These are phyloP conservation scores for Pseudogymnoascus sp. DNA, from an alignment of 2,329 filamentous ascomycete species.

Conservation along the genomic window DNA sequence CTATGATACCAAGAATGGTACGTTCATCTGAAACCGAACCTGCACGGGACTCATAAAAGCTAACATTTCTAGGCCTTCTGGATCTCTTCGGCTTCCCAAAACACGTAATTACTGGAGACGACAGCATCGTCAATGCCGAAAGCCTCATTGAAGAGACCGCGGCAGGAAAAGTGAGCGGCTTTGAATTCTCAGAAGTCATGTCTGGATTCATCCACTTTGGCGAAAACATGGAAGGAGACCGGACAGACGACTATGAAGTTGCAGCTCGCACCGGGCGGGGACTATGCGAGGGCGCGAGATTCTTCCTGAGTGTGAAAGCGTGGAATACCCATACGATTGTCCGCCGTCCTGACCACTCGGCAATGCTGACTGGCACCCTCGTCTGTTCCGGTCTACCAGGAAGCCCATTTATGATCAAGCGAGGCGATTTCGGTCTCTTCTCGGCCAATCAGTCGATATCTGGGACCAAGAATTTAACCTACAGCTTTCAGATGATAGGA, in stretches of 20 bases:
- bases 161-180: conserved; percentile 34
- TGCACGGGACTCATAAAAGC: conserved; percentile 7
- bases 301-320: conserved; percentile 50
- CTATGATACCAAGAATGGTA: conserved; percentile 33
- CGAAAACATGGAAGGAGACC: conserved; percentile 33
- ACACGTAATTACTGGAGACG: conserved; percentile 26
- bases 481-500: conserved; percentile 52
- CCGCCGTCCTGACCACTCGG: conserved; percentile 39
- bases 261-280: conserved; percentile 44
- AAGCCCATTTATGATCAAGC: conserved; percentile 51
- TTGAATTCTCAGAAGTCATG: conserved; percentile 59
- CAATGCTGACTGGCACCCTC: conserved; percentile 51
- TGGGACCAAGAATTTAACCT: conserved; percentile 50
- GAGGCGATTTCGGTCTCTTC: conserved; percentile 51
- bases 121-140: conserved; percentile 35
- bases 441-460: conserved; percentile 42
- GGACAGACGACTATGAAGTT: conserved; percentile 43
- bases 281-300: conserved; percentile 46
- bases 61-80: conserved; percentile 29
- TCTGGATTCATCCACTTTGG: conserved; percentile 48
- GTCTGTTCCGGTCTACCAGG: conserved; percentile 45
- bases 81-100: conserved; percentile 46
- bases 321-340: conserved; percentile 44
- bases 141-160: conserved; percentile 28
- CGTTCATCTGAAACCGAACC: neutral